Percentiles rank a stretch among this genome's conserved stretches.
Evolutionary conservation across 2,329 filamentous ascomycete species (phyloP).

Genomic region (Sarocladium brachiariae): DNA sequence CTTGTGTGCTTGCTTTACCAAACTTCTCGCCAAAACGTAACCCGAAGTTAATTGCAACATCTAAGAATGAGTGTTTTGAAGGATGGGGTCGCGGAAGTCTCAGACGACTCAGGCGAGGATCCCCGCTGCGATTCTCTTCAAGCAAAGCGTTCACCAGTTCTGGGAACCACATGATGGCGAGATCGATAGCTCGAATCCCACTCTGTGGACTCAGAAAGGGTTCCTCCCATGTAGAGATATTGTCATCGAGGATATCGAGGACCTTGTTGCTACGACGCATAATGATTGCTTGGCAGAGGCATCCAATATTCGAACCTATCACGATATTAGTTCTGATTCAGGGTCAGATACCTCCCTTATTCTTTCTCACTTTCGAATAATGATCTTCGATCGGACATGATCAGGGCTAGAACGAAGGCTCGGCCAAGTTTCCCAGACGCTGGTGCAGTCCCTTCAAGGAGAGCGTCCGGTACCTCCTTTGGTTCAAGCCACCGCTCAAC

Average conservation of each 20-base stretch:
- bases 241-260: not conserved
- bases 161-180: conserved; percentile 7
- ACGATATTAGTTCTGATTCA: not conserved
- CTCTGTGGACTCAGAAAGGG: not conserved
- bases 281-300: not conserved
- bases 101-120: not conserved
- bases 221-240: not conserved
- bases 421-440: not conserved
- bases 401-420: not conserved
- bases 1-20: not conserved
- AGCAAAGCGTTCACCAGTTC: not conserved
- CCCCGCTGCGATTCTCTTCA: not conserved
- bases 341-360: too few relatives aligned
- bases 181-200: not conserved
- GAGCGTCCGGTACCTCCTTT: not conserved
- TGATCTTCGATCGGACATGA: not conserved
- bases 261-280: not conserved
- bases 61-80: not conserved
- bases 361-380: not conserved
- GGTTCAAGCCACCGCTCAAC: conserved; percentile 2
- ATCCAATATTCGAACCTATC: not conserved
- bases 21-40: not conserved
- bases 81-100: not conserved
- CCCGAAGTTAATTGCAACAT: conserved; percentile 1
- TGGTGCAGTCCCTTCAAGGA: not conserved